Evolutionary conservation across 2,329 filamentous ascomycete genomes (phyloP).

Genomic region (Arthrobotrys iridis): DNA sequence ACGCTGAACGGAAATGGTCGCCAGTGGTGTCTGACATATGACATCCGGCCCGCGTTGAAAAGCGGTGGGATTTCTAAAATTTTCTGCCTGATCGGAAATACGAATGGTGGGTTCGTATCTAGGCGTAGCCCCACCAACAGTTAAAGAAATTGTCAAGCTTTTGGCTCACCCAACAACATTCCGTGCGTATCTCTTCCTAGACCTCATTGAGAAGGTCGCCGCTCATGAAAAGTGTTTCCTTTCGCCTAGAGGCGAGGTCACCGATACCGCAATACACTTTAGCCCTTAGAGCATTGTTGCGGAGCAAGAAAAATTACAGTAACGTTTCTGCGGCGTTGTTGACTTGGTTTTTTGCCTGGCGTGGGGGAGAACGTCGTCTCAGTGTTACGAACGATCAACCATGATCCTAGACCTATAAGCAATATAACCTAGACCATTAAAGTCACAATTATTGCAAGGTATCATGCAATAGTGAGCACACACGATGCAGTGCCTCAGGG

Average conservation of each 20-base stretch:
- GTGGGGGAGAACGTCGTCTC: constrained; percentile 11
- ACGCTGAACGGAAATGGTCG: no score
- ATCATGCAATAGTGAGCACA: constrained; percentile 25
- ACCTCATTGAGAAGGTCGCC: constrained; percentile 9
- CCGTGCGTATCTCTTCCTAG: constrained; percentile 3
- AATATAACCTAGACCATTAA: constrained; percentile 18
- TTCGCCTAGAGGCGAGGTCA: constrained; percentile 17
- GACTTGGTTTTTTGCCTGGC: not conserved
- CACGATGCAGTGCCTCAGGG: constrained; percentile 37
- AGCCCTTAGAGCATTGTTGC: not conserved
- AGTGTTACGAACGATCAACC: not conserved
- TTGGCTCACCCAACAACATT: not conserved
- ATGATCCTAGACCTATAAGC: constrained; percentile 10
- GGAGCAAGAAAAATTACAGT: constrained; percentile 9
- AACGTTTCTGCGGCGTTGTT: constrained; percentile 7
- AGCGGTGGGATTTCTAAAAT: not conserved
- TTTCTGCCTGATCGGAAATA: constrained; percentile 13
- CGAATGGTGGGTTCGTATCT: not conserved
- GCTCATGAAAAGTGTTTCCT: constrained; percentile 15
- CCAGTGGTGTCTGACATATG: no score
- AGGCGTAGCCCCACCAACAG: not conserved
- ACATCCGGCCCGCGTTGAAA: not conserved
- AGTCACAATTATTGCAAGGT: constrained; percentile 19
- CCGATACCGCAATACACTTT: not conserved
- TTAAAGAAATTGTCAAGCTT: not conserved